Base-by-base conservation (phyloP, 352 stramenopile species). In the Phytophthora idaei region DNA sequence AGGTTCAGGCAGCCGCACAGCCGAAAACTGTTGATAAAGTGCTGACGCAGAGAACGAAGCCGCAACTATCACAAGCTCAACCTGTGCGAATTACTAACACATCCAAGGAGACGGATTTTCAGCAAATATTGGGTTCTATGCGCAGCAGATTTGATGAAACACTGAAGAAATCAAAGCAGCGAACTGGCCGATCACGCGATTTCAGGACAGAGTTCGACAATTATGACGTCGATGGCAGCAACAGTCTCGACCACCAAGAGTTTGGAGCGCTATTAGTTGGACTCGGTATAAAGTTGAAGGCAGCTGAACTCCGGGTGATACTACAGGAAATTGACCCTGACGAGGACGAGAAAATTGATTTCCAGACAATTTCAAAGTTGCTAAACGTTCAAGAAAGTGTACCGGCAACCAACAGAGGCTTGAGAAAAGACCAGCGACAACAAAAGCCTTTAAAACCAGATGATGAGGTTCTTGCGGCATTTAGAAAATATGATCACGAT, bases 181-280 rank as follows among this genome's bases (percentile, higher is more conserved):
- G 48, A 14, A 55, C 39, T 28, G 47, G 61, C 25, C 36, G 48
- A 31, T 5, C 46, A 15, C 28, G 57, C 25, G 53, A 71, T 21
- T 15, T 92, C 5, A 67, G 61, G 9, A 45, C 63, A 3, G 80
- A 86, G 25, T 92, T 90, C 51, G 58, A 36, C 3, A 72, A 80
- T 31, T 92, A 80, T 32, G 83, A 89, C 49, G 52, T 74, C 5
- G 76, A 90, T 10, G 71, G 66, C n/a, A 89, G 53, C 39, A 65
- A 74, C 8, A 63, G 70, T 32, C 73, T 92, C 0, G 80, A 90
- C 51, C 80, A 84, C 42, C 73, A 86, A 31, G 83, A 92, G 51
- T 92, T 92, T 48, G 67, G 71, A 1, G 80, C 79, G 8, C 74
- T 92, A 9, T 61, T 92, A 0, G 57, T 86, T 55, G 65, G 78